A percentile compares a stretch with the other conserved stretches of the same genome.
Evolutionary conservation across 169 alveolate genomes (phyloP).

Genomic region (Eimeria acervulina): DNA sequence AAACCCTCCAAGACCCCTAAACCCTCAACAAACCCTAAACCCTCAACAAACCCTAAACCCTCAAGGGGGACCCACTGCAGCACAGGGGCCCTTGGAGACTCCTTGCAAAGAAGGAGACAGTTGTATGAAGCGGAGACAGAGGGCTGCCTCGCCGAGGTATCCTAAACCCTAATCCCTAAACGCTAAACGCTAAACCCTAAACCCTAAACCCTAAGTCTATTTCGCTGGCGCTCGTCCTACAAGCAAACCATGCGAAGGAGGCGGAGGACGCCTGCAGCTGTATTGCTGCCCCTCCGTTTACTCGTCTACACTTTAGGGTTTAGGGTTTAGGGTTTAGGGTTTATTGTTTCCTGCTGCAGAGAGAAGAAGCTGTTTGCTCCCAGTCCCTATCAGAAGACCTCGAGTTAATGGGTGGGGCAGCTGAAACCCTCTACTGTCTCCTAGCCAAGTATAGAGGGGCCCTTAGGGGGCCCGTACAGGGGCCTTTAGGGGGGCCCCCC

Average conservation of each 20-base stretch:
- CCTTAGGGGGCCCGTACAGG: neutral
- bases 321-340: constrained; percentile 1
- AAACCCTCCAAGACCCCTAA: neutral
- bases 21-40: neutral
- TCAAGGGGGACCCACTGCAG: neutral
- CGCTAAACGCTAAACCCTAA: constrained; percentile 14
- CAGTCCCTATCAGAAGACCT: neutral
- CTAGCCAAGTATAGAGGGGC: constrained; percentile 18
- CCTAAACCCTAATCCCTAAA: constrained; percentile 3
- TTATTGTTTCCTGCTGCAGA: neutral
- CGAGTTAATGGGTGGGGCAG: constrained; percentile 16
- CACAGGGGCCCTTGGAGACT: neutral
- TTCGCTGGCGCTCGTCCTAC: neutral
- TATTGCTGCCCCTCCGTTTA: neutral
- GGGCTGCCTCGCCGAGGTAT: neutral
- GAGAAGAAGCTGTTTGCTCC: neutral
- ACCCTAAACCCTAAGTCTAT: neutral
- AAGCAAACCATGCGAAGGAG: too few relatives aligned
- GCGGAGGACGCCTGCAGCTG: neutral
- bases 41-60: constrained; percentile 18
- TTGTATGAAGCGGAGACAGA: neutral
- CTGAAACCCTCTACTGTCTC: constrained; percentile 23
- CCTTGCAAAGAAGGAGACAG: too few relatives aligned
- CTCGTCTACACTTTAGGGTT: neutral
- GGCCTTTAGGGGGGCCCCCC: constrained; percentile 8